Evolutionary conservation across 164 flowering plant genomes (phyloP).

Genomic region (Annona squamosa): DNA sequence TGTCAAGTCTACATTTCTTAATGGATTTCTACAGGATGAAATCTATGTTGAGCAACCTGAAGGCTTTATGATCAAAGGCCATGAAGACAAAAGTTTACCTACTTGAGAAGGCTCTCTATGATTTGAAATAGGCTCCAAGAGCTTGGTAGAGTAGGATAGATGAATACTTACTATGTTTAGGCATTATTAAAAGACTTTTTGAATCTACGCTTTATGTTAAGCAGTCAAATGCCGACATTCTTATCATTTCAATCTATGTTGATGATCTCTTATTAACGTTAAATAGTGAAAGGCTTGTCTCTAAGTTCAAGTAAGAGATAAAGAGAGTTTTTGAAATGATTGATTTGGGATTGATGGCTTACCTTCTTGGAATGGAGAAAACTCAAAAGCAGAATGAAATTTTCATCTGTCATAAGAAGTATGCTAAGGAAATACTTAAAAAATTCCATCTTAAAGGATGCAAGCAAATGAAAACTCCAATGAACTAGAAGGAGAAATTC

Average conservation of each 20-base stretch:
- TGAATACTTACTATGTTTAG: neutral
- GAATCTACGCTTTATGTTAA: neutral
- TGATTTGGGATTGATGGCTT: no score
- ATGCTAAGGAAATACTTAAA: neutral
- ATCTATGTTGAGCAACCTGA: neutral
- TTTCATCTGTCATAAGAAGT: neutral
- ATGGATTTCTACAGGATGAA: neutral
- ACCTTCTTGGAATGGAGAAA: no score
- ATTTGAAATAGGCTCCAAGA: neutral
- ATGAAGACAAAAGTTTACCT: neutral
- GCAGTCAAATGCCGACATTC: neutral
- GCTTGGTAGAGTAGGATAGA: slow-evolving; percentile 2
- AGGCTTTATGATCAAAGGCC: slow-evolving; percentile 1
- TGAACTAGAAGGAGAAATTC: neutral
- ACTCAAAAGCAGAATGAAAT: neutral
- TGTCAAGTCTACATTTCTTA: neutral
- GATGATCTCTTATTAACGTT: neutral
- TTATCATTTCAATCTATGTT: neutral
- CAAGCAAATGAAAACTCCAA: neutral
- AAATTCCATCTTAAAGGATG: neutral
- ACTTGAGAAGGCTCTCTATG: neutral
- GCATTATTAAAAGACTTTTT: neutral
- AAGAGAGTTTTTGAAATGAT: no score
- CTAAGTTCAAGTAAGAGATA: no score
- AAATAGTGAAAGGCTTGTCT: neutral